Conservation (phyloP, 805 yeast genomes). For the Yueomyces sinensis region DNA sequence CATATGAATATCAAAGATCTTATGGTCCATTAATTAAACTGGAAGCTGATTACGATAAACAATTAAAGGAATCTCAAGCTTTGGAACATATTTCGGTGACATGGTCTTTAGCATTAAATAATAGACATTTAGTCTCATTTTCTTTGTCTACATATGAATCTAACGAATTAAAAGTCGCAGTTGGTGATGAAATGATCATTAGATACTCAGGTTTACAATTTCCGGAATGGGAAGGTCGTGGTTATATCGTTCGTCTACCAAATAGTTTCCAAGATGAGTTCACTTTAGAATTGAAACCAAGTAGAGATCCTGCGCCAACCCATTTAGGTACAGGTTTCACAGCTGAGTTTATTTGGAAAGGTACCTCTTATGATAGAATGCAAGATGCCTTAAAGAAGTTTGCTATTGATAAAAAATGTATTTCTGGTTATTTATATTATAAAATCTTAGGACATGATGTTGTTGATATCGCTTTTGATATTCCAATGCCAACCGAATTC, state of each 20-base stretch:
- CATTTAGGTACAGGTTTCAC: constrained; percentile 53
- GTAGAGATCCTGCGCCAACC: constrained; percentile 34
- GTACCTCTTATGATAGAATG: constrained; percentile 72
- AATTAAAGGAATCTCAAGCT: constrained; percentile 63
- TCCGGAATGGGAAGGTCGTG: constrained; percentile 60
- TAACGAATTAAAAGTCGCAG: constrained; percentile 53
- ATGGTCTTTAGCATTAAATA: constrained; percentile 62
- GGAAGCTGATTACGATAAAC: constrained; percentile 71
- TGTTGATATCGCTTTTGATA: constrained; percentile 45
- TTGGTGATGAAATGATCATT: constrained; percentile 73
- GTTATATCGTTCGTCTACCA: constrained; percentile 63
- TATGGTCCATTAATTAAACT: constrained; percentile 73
- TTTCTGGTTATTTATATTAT: constrained; percentile 63
- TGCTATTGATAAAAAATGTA: constrained; percentile 57
- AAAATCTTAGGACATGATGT: constrained; percentile 72
- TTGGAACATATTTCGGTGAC: constrained; percentile 56
- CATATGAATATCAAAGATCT: constrained; percentile 70
- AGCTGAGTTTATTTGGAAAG: constrained; percentile 85
- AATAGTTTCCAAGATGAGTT: constrained; percentile 51
- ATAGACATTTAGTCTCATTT: constrained; percentile 56
- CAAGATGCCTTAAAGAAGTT: constrained; percentile 60
- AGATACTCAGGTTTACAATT: constrained; percentile 44
- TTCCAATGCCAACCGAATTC: constrained; percentile 45
- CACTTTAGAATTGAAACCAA: constrained; percentile 50
- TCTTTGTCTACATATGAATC: constrained; percentile 54